Percentiles rank a stretch among this genome's conserved stretches.
These are phyloP conservation scores for Macroventuria anomochaeta DNA, from an alignment of 2,329 filamentous ascomycete genomes.

Conservation along the genomic window DNA sequence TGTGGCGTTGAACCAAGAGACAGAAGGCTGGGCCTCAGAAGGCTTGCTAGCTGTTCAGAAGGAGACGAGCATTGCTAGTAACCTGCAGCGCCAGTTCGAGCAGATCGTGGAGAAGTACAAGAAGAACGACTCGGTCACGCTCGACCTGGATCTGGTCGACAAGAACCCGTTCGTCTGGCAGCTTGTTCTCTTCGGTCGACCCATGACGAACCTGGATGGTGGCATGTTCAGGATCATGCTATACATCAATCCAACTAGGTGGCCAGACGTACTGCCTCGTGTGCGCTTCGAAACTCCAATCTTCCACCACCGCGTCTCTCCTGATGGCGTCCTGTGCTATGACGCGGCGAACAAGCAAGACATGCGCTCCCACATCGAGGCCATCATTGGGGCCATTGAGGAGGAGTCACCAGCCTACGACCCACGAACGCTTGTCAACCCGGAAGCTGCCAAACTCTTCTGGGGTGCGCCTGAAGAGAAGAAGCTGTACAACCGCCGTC, in stretches of 20 bases:
- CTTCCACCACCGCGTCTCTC: constrained; percentile 86
- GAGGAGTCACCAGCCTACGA: constrained; percentile 90
- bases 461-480: constrained; percentile 83
- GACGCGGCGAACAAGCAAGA: constrained; percentile 72
- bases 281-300: constrained; percentile 80
- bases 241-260: constrained; percentile 75
- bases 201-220: constrained; percentile 92
- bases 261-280: constrained; percentile 87
- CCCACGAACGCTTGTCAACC: constrained; percentile 84
- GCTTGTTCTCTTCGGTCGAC: constrained; percentile 86
- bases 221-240: constrained; percentile 82
- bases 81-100: constrained; percentile 82
- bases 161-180: constrained; percentile 89
- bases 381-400: constrained; percentile 81
- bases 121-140: constrained; percentile 69
- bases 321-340: constrained; percentile 84
- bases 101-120: constrained; percentile 81
- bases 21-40: constrained; percentile 71
- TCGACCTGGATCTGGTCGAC: constrained; percentile 78
- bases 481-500: constrained; percentile 81
- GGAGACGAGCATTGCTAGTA: constrained; percentile 78
- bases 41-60: constrained; percentile 68
- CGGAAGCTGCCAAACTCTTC: constrained; percentile 82
- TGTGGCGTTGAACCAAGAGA: constrained; percentile 73
- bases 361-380: constrained; percentile 81